Conservation (phyloP, 2,329 filamentous ascomycete genomes). For the Tolypocladium inflatum region DNA sequence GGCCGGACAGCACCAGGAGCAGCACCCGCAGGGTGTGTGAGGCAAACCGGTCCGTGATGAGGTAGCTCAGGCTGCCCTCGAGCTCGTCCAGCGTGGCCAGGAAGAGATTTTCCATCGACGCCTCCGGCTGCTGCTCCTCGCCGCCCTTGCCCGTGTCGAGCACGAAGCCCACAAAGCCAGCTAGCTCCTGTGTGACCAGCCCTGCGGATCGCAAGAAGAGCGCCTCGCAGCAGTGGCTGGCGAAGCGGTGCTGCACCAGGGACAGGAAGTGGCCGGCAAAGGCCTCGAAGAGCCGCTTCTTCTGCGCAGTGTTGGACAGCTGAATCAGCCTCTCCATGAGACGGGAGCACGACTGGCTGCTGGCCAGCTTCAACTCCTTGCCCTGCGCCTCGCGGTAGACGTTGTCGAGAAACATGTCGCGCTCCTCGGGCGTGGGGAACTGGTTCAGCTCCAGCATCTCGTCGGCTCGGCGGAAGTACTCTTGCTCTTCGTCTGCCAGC, state of each 20-base stretch:
- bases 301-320: constrained; percentile 66
- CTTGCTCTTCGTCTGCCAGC: constrained; percentile 85
- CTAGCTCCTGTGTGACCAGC: constrained; percentile 65
- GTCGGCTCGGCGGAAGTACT: constrained; percentile 88
- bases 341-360: constrained; percentile 89
- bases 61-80: constrained; percentile 71
- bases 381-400: constrained; percentile 80
- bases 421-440: constrained; percentile 68
- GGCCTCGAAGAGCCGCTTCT: constrained; percentile 77
- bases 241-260: constrained; percentile 89
- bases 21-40: constrained; percentile 86
- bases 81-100: constrained; percentile 77
- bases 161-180: constrained; percentile 32
- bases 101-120: constrained; percentile 77
- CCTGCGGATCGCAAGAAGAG: constrained; percentile 79
- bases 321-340: constrained; percentile 87
- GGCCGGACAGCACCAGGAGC: constrained; percentile 74
- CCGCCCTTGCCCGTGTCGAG: constrained; percentile 30
- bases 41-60: constrained; percentile 81
- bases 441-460: constrained; percentile 84
- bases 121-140: constrained; percentile 36
- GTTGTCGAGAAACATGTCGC: constrained; percentile 63
- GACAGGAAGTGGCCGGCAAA: constrained; percentile 83
- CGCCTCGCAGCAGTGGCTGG: constrained; percentile 93
- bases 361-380: constrained; percentile 93